Evolutionary conservation across 305 asterid genomes (phyloP).

Genomic region (Salvia sclarea): DNA sequence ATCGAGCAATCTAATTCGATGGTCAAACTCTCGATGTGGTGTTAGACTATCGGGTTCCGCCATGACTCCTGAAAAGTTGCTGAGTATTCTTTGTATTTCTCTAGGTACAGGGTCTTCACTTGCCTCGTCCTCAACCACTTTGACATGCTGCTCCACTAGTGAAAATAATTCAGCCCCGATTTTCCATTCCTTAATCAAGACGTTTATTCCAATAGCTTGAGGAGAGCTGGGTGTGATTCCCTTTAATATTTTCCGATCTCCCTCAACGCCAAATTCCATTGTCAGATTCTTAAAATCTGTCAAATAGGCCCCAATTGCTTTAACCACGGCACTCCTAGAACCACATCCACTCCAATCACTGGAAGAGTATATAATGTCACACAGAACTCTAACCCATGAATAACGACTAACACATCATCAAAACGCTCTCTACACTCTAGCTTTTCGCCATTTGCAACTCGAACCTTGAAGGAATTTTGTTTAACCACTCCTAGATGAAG

Average conservation of each 20-base stretch:
- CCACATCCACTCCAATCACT: no score
- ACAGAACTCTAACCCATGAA: no score
- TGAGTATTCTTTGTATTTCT: background rate
- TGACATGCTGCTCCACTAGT: background rate
- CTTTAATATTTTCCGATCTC: background rate
- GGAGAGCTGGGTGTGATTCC: background rate
- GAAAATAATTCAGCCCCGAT: background rate
- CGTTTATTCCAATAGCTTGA: background rate
- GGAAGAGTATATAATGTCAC: no score
- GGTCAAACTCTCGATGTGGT: background rate
- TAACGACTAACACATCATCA: background rate
- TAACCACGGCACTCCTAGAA: no score
- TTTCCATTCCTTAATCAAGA: background rate
- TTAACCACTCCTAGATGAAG: background rate
- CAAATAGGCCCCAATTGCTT: background rate
- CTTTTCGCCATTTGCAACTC: background rate
- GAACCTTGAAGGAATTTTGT: background rate
- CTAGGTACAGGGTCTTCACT: no score
- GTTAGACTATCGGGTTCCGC: background rate
- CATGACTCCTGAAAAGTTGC: background rate
- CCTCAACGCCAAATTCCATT: background rate
- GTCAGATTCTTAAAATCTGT: background rate
- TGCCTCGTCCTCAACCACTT: no score
- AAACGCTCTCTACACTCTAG: background rate
- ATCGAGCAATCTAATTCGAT: background rate